Evolutionary conservation across 768 basidiomycete genomes (phyloP), one percentile per base, ranked within the genome.

Genomic region (Pholiota microspora): DNA sequence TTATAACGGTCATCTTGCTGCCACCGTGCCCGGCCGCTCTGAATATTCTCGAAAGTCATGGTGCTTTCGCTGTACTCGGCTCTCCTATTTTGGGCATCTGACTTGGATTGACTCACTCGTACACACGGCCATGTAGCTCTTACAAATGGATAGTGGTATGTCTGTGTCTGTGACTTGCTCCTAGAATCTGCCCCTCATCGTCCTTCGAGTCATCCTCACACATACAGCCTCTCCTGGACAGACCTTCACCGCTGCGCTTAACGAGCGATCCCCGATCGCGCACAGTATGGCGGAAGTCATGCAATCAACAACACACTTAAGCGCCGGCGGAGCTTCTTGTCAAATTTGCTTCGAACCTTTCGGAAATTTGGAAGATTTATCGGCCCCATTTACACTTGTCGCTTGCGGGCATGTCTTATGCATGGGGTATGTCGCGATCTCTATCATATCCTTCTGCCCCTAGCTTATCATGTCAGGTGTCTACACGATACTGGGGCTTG

Each of bases 331-430:
- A 25, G 53, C 56, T 28, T 31, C 34, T n/a, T 57, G 59, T 40
- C 56, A 49, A 23, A 46, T 25, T 16, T 60, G 56, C 44, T 52
- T 48, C 50, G 53, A 57, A 40, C 56, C 56, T 13, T 57, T 57
- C 45, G 53, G 52, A 18, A 51, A 21, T n/a, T 38, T 55, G 4
- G 56, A 60, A 38, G 56, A 51, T 18, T 38, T 24, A 16, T 51
- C 49, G 31, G 49, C 51, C 21, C 56, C 53, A 10, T 54, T 44
- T 23, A n/a, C n/a, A n/a, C 21, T 42, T 8, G 45, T 55, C 2
- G 16, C 44, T 8, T 60, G 87, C 55, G 87, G 87, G 10, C 86
- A 88, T 64, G 77, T 80, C 52, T 86, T 88, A 67, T 88, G 84
- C 60, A 66, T 72, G 54, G 67, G 64, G 71, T 73, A 50, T 36